phyloP scores from a whole-genome alignment of 2,329 filamentous ascomycete genomes.

The Fusarium marasasianum region DNA sequence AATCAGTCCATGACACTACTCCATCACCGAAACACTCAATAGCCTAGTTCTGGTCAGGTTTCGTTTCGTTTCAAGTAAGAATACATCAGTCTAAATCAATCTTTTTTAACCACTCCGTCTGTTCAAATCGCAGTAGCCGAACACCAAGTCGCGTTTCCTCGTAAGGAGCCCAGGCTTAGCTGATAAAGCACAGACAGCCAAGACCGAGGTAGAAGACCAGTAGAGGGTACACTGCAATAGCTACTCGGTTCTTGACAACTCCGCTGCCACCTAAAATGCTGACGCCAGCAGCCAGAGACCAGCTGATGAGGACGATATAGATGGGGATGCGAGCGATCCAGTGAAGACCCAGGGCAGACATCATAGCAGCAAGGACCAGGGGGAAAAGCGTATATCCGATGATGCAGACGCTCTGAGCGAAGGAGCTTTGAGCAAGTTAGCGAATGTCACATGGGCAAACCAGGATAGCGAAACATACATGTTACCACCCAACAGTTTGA shows the following conservation, averaged over 20 bases:
- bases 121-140: background rate
- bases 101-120: conserved; percentile 4
- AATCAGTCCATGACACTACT: conserved; percentile 11
- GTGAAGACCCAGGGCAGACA: conserved; percentile 83
- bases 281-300: conserved; percentile 94
- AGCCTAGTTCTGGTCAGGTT: conserved; percentile 16
- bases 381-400: conserved; percentile 99
- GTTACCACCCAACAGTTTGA: conserved; percentile 94
- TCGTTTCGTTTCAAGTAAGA: conserved; percentile 25
- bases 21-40: conserved; percentile 8
- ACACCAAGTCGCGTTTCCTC: background rate
- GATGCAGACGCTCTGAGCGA: conserved; percentile 96
- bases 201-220: conserved; percentile 95
- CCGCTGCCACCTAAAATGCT: conserved; percentile 96
- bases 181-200: conserved; percentile 97
- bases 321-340: conserved; percentile 88
- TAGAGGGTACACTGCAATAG: conserved; percentile 91
- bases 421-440: conserved; percentile 71
- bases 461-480: conserved; percentile 72
- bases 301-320: conserved; percentile 86
- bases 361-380: conserved; percentile 88
- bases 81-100: conserved; percentile 27
- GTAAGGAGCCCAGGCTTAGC: conserved; percentile 58
- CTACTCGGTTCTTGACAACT: conserved; percentile 93
- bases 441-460: background rate